Percentiles rank a stretch among this genome's conserved stretches.
phyloP scores from a whole-genome alignment of 169 alveolate genomes.

The Eimeria praecox region DNA sequence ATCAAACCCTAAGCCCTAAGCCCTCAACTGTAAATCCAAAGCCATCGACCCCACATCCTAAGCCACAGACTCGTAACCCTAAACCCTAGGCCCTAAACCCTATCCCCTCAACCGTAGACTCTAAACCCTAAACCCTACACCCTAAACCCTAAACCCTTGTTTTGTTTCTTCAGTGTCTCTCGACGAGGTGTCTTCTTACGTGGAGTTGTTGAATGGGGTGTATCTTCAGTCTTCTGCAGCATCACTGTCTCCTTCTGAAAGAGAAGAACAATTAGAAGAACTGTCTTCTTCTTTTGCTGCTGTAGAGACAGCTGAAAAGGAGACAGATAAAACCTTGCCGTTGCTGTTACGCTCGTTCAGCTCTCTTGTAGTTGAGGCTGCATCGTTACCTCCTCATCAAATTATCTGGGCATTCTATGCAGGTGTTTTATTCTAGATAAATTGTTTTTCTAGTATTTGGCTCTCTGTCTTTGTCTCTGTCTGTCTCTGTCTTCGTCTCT shows the following conservation, averaged over 20 bases:
- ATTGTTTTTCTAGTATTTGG: not conserved
- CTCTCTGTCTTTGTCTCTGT: not conserved
- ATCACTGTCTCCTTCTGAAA: not conserved
- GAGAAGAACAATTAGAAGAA: not conserved
- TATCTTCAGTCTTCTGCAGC: not conserved
- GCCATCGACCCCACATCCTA: not conserved
- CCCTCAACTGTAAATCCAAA: not conserved
- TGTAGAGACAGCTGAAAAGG: not conserved
- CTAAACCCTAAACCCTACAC: not conserved
- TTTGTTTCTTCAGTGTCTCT: not conserved
- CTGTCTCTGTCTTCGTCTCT: slow-evolving; percentile 10
- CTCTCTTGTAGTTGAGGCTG: not conserved
- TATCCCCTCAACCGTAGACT: not conserved
- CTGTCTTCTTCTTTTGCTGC: not conserved
- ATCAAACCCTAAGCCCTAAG: not conserved
- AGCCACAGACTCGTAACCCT: not conserved
- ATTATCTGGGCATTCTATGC: slow-evolving; percentile 7
- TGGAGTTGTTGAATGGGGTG: not conserved
- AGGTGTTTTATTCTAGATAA: not conserved
- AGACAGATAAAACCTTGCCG: not conserved
- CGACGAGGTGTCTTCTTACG: slow-evolving; percentile 16
- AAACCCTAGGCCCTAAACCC: not conserved
- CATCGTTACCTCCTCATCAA: slow-evolving; percentile 18
- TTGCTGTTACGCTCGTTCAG: not conserved
- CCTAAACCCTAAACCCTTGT: not conserved